These are phyloP conservation scores for Saturnispora halmiae DNA, from an alignment of 805 yeast genomes.

Conservation along the genomic window DNA sequence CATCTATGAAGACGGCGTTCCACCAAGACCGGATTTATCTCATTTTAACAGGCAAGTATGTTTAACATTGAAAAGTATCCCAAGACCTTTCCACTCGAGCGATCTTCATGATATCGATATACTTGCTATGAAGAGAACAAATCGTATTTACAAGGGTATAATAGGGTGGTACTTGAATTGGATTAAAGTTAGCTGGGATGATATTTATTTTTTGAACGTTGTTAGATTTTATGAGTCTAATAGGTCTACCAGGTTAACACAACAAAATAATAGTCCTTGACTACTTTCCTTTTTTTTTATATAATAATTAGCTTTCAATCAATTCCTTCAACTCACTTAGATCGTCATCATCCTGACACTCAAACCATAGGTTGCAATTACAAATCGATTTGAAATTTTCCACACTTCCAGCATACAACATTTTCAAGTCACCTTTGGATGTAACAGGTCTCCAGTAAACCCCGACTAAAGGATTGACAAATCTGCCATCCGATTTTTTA, in stretches of 20 bases:
- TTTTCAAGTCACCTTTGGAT: constrained; percentile 68
- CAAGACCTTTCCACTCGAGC: constrained; percentile 28
- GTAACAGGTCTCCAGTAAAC: constrained; percentile 88
- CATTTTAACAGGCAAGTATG: constrained; percentile 19
- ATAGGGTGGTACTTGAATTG: constrained; percentile 40
- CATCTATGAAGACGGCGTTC: constrained; percentile 14
- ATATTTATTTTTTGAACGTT: constrained; percentile 46
- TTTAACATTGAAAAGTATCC: constrained; percentile 27
- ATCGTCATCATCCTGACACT: constrained; percentile 61
- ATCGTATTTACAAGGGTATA: constrained; percentile 19
- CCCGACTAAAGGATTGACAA: constrained; percentile 63
- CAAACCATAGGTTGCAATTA: constrained; percentile 59
- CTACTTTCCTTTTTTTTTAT: neutral
- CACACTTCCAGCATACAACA: constrained; percentile 87
- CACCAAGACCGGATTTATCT: constrained; percentile 23
- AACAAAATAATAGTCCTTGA: neutral
- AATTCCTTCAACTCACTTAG: constrained; percentile 46
- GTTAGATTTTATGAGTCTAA: constrained; percentile 26
- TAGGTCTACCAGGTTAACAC: constrained; percentile 22
- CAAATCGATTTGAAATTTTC: constrained; percentile 71
- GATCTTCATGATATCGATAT: constrained; percentile 38
- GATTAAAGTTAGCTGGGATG: constrained; percentile 44
- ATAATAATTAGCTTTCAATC: constrained; percentile 17
- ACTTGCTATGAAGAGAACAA: constrained; percentile 34
- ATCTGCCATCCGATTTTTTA: constrained; percentile 57